Percentiles rank a stretch among this genome's conserved stretches.
Evolutionary conservation across 2,329 filamentous ascomycete species (phyloP).

Genomic region (Trichoderma aggressivum): DNA sequence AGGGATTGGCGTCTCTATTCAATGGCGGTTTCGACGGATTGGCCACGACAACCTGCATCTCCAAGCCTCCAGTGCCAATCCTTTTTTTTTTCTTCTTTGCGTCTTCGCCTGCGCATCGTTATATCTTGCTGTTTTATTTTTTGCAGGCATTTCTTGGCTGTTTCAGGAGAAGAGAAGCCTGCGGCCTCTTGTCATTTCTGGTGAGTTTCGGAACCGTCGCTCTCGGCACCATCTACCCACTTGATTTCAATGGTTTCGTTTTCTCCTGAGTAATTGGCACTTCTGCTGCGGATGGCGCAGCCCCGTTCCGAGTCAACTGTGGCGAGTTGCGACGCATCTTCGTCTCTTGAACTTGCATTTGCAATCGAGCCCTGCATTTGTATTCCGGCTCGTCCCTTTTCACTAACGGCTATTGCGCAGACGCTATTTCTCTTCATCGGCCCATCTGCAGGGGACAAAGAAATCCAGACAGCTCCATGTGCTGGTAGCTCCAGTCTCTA

Average conservation of each 20-base stretch:
- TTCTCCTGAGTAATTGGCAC: conserved; percentile 5
- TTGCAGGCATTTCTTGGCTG: neutral
- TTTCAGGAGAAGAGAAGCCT: neutral
- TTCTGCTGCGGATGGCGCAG: neutral
- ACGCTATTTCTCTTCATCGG: neutral
- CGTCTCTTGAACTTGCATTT: neutral
- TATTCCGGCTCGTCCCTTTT: neutral
- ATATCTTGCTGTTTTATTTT: neutral
- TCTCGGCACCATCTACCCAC: neutral
- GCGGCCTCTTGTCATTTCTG: neutral
- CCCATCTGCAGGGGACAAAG: neutral
- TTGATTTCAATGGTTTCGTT: neutral
- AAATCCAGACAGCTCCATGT: neutral
- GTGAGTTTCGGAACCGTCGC: neutral
- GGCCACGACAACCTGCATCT: conserved; percentile 7
- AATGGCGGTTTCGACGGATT: conserved; percentile 1
- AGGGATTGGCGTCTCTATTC: conserved; percentile 1
- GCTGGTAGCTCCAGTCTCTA: conserved; percentile 9
- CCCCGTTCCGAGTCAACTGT: neutral
- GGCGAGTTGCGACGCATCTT: conserved; percentile 5
- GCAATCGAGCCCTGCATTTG: neutral
- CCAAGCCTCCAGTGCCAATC: neutral
- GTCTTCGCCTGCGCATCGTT: neutral
- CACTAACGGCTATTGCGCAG: neutral
- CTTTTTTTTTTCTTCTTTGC: neutral